phyloP scores from a whole-genome alignment of 345 rosid genomes.

The Syzygium aqueum region DNA sequence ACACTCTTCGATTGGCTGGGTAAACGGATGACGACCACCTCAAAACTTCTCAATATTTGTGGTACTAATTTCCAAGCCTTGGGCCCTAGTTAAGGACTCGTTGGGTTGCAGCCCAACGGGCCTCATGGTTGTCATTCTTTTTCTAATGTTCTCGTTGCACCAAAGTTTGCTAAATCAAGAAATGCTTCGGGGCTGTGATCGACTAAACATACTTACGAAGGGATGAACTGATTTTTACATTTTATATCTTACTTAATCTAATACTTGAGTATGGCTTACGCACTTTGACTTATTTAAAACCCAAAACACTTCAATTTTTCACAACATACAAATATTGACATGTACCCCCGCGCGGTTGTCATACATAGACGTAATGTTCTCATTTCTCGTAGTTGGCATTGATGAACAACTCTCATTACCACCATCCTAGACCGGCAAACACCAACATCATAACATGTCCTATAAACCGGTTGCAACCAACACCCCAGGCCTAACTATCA shows the following conservation, averaged over 20 bases:
- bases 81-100: background rate
- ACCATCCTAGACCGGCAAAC: background rate
- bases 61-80: background rate
- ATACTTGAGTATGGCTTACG: background rate
- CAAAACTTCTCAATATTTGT: background rate
- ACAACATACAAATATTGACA: background rate
- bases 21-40: background rate
- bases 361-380: background rate
- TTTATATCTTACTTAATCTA: background rate
- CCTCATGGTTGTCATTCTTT: background rate
- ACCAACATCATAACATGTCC: background rate
- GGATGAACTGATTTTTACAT: background rate
- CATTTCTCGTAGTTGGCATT: background rate
- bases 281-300: background rate
- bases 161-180: background rate
- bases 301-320: background rate
- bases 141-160: background rate
- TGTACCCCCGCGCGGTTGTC: background rate
- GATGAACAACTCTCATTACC: background rate
- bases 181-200: background rate
- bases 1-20: background rate
- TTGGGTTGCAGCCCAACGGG: background rate
- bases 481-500: background rate
- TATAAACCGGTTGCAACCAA: background rate
- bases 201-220: background rate